phyloP scores from a whole-genome alignment of 352 stramenopile species.

The Pythium aristosporum region DNA sequence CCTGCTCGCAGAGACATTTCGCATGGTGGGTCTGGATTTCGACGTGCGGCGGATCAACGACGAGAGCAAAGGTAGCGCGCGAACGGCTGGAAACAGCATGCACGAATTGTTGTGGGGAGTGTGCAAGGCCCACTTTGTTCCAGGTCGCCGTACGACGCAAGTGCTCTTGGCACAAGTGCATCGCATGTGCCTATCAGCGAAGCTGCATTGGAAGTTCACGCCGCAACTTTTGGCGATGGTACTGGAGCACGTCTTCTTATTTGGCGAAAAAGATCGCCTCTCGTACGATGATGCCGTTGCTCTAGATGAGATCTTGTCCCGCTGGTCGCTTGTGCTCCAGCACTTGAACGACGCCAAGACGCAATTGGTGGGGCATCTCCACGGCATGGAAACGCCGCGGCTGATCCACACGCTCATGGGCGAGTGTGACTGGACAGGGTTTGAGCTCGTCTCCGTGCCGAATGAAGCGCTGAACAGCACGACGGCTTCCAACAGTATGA shows the following conservation, averaged over 20 bases:
- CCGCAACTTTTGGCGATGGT: constrained; percentile 62
- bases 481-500: not conserved
- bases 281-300: constrained; percentile 45
- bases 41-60: constrained; percentile 48
- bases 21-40: constrained; percentile 59
- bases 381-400: constrained; percentile 59
- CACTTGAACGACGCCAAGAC: constrained; percentile 56
- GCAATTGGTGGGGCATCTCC: constrained; percentile 55
- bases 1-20: constrained; percentile 60
- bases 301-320: constrained; percentile 47
- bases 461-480: not conserved
- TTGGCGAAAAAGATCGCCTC: constrained; percentile 52
- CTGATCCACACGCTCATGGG: constrained; percentile 54
- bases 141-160: constrained; percentile 31
- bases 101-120: constrained; percentile 57
- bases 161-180: constrained; percentile 49
- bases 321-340: constrained; percentile 52
- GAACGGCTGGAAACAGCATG: constrained; percentile 9
- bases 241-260: constrained; percentile 50
- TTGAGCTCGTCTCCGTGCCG: constrained; percentile 36
- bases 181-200: constrained; percentile 39
- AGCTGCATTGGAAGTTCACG: constrained; percentile 66
- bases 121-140: constrained; percentile 43
- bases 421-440: constrained; percentile 68
- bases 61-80: not conserved